A percentile compares a stretch with the other conserved stretches of the same genome.
phyloP scores from a whole-genome alignment of 140 eudicot species.

The Flaveria floridana region DNA sequence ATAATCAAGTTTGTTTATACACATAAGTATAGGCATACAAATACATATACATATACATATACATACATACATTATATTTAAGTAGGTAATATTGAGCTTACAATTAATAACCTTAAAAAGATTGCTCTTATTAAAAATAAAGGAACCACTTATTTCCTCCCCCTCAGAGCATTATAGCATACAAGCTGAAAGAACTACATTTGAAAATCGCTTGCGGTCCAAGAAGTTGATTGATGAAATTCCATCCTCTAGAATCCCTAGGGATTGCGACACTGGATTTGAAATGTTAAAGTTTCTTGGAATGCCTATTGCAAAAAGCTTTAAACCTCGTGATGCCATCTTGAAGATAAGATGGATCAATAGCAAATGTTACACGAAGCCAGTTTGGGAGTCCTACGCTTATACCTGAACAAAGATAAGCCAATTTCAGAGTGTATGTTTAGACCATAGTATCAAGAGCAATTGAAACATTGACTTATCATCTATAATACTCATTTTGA shows the following conservation, averaged over 20 bases:
- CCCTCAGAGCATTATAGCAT: too few species aligned
- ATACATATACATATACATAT: too few species aligned
- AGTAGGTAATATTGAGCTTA: not conserved
- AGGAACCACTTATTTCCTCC: not conserved
- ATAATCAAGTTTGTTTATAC: too few species aligned
- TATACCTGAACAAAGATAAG: slow-evolving; percentile 29
- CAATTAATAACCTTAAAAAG: too few species aligned
- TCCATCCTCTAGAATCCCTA: not conserved
- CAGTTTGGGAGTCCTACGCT: slow-evolving; percentile 57
- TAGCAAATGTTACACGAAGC: slow-evolving; percentile 59
- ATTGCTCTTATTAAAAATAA: too few species aligned
- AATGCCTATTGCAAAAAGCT: slow-evolving; percentile 33
- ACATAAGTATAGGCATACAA: too few species aligned
- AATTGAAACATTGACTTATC: not conserved
- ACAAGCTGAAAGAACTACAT: not conserved
- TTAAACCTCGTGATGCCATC: slow-evolving; percentile 44
- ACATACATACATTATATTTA: too few species aligned
- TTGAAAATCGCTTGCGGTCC: not conserved
- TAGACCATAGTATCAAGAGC: not conserved
- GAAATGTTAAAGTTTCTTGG: slow-evolving; percentile 24
- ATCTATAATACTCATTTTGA: too few species aligned
- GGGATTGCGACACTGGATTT: not conserved
- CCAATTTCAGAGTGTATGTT: not conserved
- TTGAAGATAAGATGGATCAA: slow-evolving; percentile 49
- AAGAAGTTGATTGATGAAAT: not conserved